phyloP scores from a whole-genome alignment of 2,329 filamentous ascomycete genomes.

The Alternaria sp. region DNA sequence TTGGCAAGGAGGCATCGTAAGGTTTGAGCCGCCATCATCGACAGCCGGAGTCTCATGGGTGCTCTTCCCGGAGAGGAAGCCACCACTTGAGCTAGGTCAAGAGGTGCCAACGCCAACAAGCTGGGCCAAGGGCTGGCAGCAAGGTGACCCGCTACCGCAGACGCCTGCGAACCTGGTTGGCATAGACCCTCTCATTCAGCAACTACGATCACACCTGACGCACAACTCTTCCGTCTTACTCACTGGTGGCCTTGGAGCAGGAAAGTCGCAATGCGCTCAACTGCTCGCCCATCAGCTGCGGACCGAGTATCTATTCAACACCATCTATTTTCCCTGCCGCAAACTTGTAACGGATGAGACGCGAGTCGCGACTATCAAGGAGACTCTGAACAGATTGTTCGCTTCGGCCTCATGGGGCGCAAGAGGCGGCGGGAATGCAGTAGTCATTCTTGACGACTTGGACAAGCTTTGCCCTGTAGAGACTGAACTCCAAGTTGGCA shows the following conservation, averaged over 20 bases:
- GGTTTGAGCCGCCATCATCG: constrained; percentile 68
- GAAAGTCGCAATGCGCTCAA: constrained; percentile 83
- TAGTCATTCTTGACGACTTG: constrained; percentile 90
- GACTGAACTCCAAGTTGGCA: constrained; percentile 91
- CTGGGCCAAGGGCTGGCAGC: constrained; percentile 56
- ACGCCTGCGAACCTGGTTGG: constrained; percentile 73
- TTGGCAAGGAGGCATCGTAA: constrained; percentile 85
- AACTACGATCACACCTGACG: constrained; percentile 76
- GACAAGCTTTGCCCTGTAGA: constrained; percentile 93
- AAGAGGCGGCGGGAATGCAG: constrained; percentile 77
- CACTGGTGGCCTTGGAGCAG: constrained; percentile 86
- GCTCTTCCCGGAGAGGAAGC: constrained; percentile 75
- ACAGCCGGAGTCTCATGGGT: constrained; percentile 66
- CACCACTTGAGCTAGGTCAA: constrained; percentile 76
- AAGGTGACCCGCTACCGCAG: constrained; percentile 61
- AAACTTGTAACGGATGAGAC: constrained; percentile 91
- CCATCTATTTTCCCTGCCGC: constrained; percentile 84
- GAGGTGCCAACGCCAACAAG: constrained; percentile 71
- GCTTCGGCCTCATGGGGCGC: constrained; percentile 91
- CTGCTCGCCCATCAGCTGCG: constrained; percentile 76
- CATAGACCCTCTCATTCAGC: constrained; percentile 76
- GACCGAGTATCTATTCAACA: constrained; percentile 76
- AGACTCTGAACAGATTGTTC: constrained; percentile 82
- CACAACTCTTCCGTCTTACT: constrained; percentile 89
- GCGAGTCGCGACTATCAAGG: constrained; percentile 86